A percentile compares a stretch with the other conserved stretches of the same genome.
Evolutionary conservation across 1,139 yeast species (phyloP).

Genomic region (Yamadazyma friedrichii): DNA sequence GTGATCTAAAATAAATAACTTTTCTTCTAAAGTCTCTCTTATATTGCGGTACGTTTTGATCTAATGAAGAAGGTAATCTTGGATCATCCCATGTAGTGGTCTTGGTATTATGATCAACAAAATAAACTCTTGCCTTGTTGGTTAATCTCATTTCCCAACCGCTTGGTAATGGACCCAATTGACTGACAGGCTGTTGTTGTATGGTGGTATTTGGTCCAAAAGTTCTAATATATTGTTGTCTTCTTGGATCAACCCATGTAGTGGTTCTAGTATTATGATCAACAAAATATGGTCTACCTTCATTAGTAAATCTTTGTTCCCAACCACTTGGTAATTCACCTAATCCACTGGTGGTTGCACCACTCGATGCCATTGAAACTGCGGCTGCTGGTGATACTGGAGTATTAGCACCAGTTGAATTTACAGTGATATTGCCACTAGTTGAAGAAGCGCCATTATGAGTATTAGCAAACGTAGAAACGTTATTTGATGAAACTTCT

Average conservation of each 20-base stretch:
- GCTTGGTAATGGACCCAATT: slow-evolving; percentile 94
- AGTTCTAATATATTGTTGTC: slow-evolving; percentile 96
- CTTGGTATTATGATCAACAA: slow-evolving; percentile 97
- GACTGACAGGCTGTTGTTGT: slow-evolving; percentile 98
- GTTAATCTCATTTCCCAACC: slow-evolving; percentile 99
- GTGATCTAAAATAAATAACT: slow-evolving; percentile 95
- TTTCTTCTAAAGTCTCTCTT: slow-evolving; percentile 98
- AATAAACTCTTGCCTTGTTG: slow-evolving; percentile 95
- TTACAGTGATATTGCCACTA: slow-evolving; percentile 46
- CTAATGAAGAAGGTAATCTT: slow-evolving; percentile 92
- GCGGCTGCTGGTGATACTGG: slow-evolving; percentile 70
- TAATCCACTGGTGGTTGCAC: slow-evolving; percentile 91
- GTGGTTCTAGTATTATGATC: slow-evolving; percentile 98
- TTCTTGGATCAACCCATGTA: slow-evolving; percentile 99
- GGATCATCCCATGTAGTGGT: slow-evolving; percentile 99
- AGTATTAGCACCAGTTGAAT: slow-evolving; percentile 43
- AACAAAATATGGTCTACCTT: slow-evolving; percentile 96
- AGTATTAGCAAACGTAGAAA: slow-evolving; percentile 3
- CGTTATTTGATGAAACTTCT: slow-evolving; percentile 10
- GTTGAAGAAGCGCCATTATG: slow-evolving; percentile 22
- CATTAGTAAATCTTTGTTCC: slow-evolving; percentile 98
- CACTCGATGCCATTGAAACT: slow-evolving; percentile 79
- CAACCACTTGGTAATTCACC: slow-evolving; percentile 98
- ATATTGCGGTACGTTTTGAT: slow-evolving; percentile 98
- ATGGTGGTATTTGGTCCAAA: slow-evolving; percentile 88